Conservation (phyloP, 78 protist genomes). For the Dictyostelium intermedium region DNA sequence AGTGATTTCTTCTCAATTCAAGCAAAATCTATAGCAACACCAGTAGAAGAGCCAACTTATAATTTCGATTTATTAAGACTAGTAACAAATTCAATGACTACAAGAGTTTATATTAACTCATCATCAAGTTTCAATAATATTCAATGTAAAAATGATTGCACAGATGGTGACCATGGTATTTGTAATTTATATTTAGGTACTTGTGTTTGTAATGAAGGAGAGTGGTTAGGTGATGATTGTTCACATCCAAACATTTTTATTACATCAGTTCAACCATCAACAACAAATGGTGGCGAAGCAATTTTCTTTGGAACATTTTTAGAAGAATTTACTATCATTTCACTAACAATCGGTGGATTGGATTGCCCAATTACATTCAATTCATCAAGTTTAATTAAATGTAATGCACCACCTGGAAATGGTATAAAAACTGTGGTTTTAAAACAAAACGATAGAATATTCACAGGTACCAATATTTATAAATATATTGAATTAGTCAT, state of each 20-base stretch:
- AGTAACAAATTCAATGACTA: background rate
- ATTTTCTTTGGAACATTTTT: background rate
- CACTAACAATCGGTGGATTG: background rate
- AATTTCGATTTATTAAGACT: background rate
- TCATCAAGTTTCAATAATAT: background rate
- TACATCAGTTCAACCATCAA: background rate
- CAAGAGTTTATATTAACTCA: background rate
- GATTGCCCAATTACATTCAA: background rate
- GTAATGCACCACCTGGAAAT: background rate
- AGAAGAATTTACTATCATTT: too few species aligned
- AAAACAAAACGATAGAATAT: background rate
- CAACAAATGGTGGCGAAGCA: background rate
- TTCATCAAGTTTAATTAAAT: background rate
- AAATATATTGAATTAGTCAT: background rate
- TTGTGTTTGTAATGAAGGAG: background rate
- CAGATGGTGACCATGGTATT: background rate
- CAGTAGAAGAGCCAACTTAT: background rate
- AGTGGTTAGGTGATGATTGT: background rate
- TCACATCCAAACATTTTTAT: background rate
- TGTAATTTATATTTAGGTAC: background rate
- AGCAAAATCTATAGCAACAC: background rate
- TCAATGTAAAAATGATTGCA: background rate
- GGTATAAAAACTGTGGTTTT: background rate
- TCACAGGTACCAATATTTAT: background rate
- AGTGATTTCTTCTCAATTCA: background rate